Percentiles rank a stretch among this genome's conserved stretches.
Conservation (phyloP, 140 eudicot species). For the Oenanthe javanica region DNA sequence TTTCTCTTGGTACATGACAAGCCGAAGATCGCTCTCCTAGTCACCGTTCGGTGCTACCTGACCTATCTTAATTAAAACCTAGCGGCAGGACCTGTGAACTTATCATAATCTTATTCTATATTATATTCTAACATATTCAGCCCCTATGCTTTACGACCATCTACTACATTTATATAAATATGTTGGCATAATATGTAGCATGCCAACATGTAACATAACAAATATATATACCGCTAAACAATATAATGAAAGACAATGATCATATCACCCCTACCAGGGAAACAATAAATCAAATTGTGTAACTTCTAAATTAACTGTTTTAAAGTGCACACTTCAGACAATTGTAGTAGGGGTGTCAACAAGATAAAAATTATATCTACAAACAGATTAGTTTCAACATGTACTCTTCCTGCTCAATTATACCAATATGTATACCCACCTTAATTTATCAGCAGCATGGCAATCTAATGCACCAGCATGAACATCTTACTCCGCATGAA, state of each 20-base stretch:
- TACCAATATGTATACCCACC: slow-evolving; percentile 29
- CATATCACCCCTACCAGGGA: background rate
- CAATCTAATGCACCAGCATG: slow-evolving; percentile 44
- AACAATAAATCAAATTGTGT: background rate
- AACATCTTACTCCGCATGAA: slow-evolving; percentile 40
- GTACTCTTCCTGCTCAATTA: slow-evolving; percentile 11
- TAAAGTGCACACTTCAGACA: background rate
- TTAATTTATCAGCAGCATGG: slow-evolving; percentile 29
- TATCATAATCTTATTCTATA: no score
- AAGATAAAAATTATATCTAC: slow-evolving; percentile 12
- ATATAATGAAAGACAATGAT: background rate
- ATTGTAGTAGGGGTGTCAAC: background rate
- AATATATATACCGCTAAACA: background rate
- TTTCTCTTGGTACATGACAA: no score
- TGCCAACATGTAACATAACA: background rate
- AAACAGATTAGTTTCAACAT: background rate
- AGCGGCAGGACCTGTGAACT: no score
- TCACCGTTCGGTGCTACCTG: background rate
- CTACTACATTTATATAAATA: background rate
- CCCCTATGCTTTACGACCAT: no score
- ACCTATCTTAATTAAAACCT: no score
- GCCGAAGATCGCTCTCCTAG: no score
- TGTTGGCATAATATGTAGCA: no score
- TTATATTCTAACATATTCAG: no score
- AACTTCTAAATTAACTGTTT: background rate